Conservation (phyloP, 495 filamentous ascomycete species). For the Xylaria telfairii region DNA sequence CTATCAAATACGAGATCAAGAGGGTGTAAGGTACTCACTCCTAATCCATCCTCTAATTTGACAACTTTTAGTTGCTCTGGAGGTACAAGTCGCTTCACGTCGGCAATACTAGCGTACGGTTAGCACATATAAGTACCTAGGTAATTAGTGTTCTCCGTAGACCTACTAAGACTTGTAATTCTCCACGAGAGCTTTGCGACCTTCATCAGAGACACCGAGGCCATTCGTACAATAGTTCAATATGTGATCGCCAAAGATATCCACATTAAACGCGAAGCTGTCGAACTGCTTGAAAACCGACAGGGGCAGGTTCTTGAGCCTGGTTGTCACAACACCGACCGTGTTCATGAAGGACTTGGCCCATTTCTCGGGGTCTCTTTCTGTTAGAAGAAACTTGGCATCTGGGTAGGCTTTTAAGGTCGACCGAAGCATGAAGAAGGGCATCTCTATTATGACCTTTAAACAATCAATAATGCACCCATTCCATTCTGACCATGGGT, state of each 20-base stretch:
- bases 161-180: slow-evolving; percentile 43
- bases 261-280: slow-evolving; percentile 21
- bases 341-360: slow-evolving; percentile 34
- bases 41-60: slow-evolving; percentile 42
- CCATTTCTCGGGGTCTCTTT: slow-evolving; percentile 44
- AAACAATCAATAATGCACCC: background rate
- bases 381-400: slow-evolving; percentile 43
- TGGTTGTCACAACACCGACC: slow-evolving; percentile 20
- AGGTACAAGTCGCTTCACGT: slow-evolving; percentile 41
- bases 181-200: slow-evolving; percentile 26
- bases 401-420: slow-evolving; percentile 38
- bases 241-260: background rate
- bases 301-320: slow-evolving; percentile 28
- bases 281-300: slow-evolving; percentile 34
- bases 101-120: slow-evolving; percentile 32
- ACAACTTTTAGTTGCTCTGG: slow-evolving; percentile 35
- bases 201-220: slow-evolving; percentile 28
- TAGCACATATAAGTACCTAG: background rate
- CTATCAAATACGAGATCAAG: background rate
- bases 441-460: slow-evolving; percentile 40
- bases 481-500: background rate
- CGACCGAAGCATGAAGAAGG: slow-evolving; percentile 37
- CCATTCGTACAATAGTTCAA: slow-evolving; percentile 30
- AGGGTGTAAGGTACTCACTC: slow-evolving; percentile 14
- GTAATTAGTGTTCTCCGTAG: too few relatives aligned